A percentile compares a stretch with the other conserved stretches of the same genome.
phyloP scores from a whole-genome alignment of 73 alveolate genomes.

The Effrenium voratum region DNA sequence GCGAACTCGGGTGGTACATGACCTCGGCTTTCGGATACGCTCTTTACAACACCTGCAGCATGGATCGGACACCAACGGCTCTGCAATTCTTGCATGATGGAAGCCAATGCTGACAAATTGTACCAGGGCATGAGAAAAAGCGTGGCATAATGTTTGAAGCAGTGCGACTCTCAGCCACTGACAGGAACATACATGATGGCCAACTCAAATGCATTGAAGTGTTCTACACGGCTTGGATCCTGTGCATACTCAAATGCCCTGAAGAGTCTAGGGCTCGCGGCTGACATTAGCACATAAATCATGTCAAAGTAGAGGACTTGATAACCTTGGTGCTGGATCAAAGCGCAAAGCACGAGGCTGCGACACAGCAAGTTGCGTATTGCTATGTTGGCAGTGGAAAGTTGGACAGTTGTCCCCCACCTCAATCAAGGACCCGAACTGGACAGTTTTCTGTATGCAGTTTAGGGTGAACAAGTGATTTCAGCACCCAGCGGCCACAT shows the following conservation, averaged over 20 bases:
- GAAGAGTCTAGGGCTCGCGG: too few relatives aligned
- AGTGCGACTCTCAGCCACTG: not conserved
- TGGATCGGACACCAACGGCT: not conserved
- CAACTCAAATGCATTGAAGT: not conserved
- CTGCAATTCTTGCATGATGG: not conserved
- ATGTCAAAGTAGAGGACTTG: conserved; percentile 67
- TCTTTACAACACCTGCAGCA: not conserved
- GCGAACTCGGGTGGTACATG: conserved; percentile 40
- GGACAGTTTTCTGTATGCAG: too few relatives aligned
- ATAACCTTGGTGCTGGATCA: not conserved
- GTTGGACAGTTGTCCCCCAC: too few relatives aligned
- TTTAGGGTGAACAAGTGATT: too few relatives aligned
- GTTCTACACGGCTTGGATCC: not conserved
- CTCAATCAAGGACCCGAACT: too few relatives aligned
- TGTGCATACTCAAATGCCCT: not conserved
- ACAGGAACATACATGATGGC: not conserved
- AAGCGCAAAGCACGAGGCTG: too few relatives aligned
- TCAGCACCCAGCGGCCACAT: too few relatives aligned
- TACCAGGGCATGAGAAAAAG: not conserved
- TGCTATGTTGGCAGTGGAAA: too few relatives aligned
- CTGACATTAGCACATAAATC: conserved; percentile 65
- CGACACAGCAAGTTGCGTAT: too few relatives aligned
- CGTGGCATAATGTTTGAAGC: not conserved
- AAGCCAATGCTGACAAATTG: not conserved
- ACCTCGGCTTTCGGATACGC: conserved; percentile 7